These are phyloP conservation scores for Xylaria curta DNA, from an alignment of 495 filamentous ascomycete species.

Conservation along the genomic window DNA sequence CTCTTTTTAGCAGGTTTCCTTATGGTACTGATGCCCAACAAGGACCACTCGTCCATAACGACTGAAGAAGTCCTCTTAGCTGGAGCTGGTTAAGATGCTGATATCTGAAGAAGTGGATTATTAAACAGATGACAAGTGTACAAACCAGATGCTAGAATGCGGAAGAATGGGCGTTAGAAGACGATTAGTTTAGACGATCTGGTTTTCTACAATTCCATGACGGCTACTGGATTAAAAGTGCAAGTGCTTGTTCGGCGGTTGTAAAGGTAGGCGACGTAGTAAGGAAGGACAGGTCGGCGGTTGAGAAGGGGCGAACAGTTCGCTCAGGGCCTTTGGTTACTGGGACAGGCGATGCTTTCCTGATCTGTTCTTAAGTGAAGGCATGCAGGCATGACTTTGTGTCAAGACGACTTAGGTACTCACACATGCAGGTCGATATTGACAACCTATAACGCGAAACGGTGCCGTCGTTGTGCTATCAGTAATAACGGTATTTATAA, in stretches of 20 bases:
- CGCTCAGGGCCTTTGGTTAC: neutral
- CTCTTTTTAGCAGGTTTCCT: neutral
- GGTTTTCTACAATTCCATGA: neutral
- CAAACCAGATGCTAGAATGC: neutral
- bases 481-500: neutral
- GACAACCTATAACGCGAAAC: neutral
- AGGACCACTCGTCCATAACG: neutral
- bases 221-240: neutral
- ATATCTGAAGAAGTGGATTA: neutral
- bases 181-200: neutral
- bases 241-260: neutral
- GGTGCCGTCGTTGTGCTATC: neutral
- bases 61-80: neutral
- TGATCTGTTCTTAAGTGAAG: neutral
- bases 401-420: too few species aligned
- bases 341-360: neutral
- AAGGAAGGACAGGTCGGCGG: neutral
- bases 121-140: neutral
- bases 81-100: neutral
- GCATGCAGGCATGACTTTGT: too few species aligned
- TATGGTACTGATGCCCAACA: neutral
- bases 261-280: neutral
- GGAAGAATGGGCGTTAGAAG: neutral
- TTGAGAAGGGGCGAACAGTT: conserved; percentile 1
- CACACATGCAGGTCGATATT: neutral